These are phyloP conservation scores for Podospora sp. DNA, from an alignment of 495 filamentous ascomycete species.

Conservation along the genomic window DNA sequence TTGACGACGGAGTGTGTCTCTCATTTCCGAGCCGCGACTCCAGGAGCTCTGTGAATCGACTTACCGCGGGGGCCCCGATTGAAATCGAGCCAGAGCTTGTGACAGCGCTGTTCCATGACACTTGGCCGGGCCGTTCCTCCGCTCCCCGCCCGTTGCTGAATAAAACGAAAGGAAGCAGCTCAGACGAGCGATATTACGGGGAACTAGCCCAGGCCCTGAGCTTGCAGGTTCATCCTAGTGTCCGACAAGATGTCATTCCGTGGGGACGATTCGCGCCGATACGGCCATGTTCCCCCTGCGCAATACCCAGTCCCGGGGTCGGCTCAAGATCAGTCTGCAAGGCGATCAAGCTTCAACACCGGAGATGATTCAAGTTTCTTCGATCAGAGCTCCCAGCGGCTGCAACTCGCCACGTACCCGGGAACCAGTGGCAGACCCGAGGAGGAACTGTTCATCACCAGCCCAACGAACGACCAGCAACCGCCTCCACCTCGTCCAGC, in stretches of 20 bases:
- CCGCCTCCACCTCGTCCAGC: slow-evolving; percentile 41
- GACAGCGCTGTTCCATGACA: slow-evolving; percentile 1
- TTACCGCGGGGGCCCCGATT: neutral
- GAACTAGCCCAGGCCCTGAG: neutral
- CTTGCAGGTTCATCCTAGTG: slow-evolving; percentile 1
- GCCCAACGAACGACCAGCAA: slow-evolving; percentile 38
- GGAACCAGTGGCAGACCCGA: slow-evolving; percentile 35
- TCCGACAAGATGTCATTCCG: slow-evolving; percentile 55
- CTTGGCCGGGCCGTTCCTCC: neutral
- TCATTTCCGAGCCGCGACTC: neutral
- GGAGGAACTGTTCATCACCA: slow-evolving; percentile 55
- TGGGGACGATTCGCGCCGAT: slow-evolving; percentile 57
- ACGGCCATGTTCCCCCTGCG: slow-evolving; percentile 60
- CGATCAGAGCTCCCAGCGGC: slow-evolving; percentile 39
- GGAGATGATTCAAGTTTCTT: slow-evolving; percentile 69
- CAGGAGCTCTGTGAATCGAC: neutral
- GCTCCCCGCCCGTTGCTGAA: neutral
- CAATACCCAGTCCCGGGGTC: slow-evolving; percentile 54
- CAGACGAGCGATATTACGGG: neutral
- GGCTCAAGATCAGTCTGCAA: slow-evolving; percentile 41
- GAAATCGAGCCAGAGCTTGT: neutral
- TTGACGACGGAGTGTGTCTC: slow-evolving; percentile 10
- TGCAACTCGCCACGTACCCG: slow-evolving; percentile 23
- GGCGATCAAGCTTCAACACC: slow-evolving; percentile 74
- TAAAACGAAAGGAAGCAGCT: neutral